Base-by-base conservation (phyloP, 441 rosid genomes). In the California macrophylla region DNA sequence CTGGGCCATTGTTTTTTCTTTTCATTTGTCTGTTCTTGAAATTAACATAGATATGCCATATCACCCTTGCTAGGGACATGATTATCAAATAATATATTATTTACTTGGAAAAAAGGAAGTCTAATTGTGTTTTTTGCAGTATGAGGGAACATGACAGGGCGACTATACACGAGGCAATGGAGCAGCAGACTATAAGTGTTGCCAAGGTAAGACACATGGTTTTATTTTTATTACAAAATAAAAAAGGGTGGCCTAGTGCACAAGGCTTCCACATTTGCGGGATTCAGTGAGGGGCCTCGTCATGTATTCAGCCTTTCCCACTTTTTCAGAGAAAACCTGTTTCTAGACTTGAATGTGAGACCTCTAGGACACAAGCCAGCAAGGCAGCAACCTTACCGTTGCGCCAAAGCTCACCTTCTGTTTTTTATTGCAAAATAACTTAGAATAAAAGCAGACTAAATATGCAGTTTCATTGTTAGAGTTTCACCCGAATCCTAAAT, bases 121-220 rank as follows among this genome's bases (percentile, higher is more conserved):
- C n/a, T 58, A 58, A n/a, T 32, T 7, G 21, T 16, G 3, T 64
- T 29, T 64, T 66, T 66, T 72, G 34, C 86, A 94, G 96, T 79
- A 92, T 92, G 98, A 89, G 90, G 79, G 97, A 89, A 80, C 99
- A 94, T 81, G 98, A 94, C 81, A 83, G 98, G 74, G 98, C 97
- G 72, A 89, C 97, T 60, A 94, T 94, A 85, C 98, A 94, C 8
- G 99, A 94, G 75, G 99, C 97, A 73, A 94, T 94, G 99, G 99
- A 94, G 84, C 99, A 94, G 83, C 99, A 94, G 85, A 92, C 97
- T 10, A 92, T 94, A 80, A 94, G 98, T 70, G 85, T 94, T 70
- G 99, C 98, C 28, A 92, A 94, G 97, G 99, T 86, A 76, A 58
- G 72, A 40, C 6, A 68, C 40, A 52, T 68, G 71, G 16, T 25